Evolutionary conservation across 805 yeast genomes (phyloP).

Genomic region (Saturnispora kantuleensis): DNA sequence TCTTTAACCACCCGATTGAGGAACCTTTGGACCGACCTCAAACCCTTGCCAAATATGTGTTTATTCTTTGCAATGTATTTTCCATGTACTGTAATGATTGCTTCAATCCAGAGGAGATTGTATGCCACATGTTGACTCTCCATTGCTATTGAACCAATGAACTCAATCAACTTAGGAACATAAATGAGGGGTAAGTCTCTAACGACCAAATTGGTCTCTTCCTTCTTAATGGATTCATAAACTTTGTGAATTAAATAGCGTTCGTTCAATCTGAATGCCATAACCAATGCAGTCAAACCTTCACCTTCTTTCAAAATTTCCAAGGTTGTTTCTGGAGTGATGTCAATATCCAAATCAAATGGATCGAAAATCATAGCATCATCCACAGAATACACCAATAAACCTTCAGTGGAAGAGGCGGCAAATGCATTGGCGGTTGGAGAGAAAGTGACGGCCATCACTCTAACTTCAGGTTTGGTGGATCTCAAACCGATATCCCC

Average conservation of each 20-base stretch:
- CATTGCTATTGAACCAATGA: conserved; percentile 56
- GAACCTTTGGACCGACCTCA: conserved; percentile 68
- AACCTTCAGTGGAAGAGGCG: conserved; percentile 92
- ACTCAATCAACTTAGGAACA: conserved; percentile 52
- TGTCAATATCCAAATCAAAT: conserved; percentile 84
- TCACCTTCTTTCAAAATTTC: conserved; percentile 51
- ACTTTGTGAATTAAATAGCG: conserved; percentile 58
- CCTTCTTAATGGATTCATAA: conserved; percentile 62
- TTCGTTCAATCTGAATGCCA: conserved; percentile 93
- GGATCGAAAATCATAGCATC: conserved; percentile 78
- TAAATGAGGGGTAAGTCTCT: conserved; percentile 71
- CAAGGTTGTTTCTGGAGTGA: conserved; percentile 70
- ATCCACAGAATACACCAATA: conserved; percentile 73
- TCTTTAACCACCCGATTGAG: conserved; percentile 67
- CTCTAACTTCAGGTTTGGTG: conserved; percentile 74
- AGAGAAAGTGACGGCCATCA: conserved; percentile 68
- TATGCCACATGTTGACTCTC: conserved; percentile 81
- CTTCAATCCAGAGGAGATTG: conserved; percentile 71
- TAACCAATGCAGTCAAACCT: conserved; percentile 69
- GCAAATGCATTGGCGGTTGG: conserved; percentile 89
- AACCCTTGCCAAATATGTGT: conserved; percentile 49
- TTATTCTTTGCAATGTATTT: conserved; percentile 53
- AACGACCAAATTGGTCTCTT: conserved; percentile 58
- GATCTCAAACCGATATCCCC: conserved; percentile 73
- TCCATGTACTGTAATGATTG: conserved; percentile 66